Conservation (phyloP, 2,329 filamentous ascomycete genomes). For the Tolypocladium sp. region DNA sequence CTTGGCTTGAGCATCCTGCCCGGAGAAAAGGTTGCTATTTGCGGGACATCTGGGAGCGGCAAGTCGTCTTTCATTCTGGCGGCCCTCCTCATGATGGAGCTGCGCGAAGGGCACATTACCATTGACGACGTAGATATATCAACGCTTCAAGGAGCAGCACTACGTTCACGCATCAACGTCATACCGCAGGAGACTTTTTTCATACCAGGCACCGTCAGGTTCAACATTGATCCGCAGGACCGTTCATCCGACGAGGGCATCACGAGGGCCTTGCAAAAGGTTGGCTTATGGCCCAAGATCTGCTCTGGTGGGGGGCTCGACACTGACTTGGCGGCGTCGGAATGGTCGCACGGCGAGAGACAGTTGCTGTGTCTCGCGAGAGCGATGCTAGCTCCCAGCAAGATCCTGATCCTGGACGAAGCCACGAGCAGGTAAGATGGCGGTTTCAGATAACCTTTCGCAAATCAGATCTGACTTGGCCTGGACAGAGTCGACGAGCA, state of each 20-base stretch:
- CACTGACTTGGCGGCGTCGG: conserved; percentile 15
- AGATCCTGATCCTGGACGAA: conserved; percentile 29
- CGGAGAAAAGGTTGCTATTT: conserved; percentile 29
- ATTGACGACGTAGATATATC: conserved; percentile 33
- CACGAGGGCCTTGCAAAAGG: conserved; percentile 30
- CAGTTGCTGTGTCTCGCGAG: conserved; percentile 31
- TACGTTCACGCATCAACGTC: conserved; percentile 25
- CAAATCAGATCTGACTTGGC: background rate
- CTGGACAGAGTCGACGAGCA: conserved; percentile 19
- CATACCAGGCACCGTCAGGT: conserved; percentile 35
- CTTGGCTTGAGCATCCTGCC: conserved; percentile 18
- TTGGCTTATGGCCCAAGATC: conserved; percentile 32
- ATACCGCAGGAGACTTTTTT: conserved; percentile 44
- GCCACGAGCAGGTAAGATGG: conserved; percentile 21
- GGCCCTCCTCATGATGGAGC: conserved; percentile 37
- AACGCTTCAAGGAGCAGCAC: conserved; percentile 7
- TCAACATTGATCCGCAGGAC: conserved; percentile 37
- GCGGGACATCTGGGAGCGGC: conserved; percentile 33
- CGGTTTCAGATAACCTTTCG: too few relatives aligned
- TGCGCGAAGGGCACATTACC: conserved; percentile 27
- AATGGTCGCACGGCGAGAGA: conserved; percentile 31
- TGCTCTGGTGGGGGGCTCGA: conserved; percentile 28
- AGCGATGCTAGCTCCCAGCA: conserved; percentile 24
- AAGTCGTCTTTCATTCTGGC: conserved; percentile 28
- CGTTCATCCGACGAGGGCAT: conserved; percentile 28